phyloP scores from a whole-genome alignment of 352 stramenopile species.

The Phytopythium oedochilum region DNA sequence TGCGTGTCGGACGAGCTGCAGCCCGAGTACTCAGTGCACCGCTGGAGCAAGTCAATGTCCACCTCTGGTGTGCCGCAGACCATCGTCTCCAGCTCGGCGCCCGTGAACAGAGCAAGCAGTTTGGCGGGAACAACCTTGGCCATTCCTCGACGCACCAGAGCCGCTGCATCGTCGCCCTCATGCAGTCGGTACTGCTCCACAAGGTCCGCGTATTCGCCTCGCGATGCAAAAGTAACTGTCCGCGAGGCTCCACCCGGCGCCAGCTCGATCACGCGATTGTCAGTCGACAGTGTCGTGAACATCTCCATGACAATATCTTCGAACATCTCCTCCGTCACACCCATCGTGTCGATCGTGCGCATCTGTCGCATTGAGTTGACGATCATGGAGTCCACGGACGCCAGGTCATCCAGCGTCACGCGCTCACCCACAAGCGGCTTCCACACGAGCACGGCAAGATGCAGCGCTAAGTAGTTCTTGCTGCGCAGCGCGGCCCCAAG shows the following conservation, averaged over 20 bases:
- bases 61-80: slow-evolving; percentile 82
- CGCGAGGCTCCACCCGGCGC: slow-evolving; percentile 52
- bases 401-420: slow-evolving; percentile 76
- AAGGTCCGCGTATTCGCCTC: slow-evolving; percentile 74
- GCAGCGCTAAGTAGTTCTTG: slow-evolving; percentile 86
- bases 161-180: slow-evolving; percentile 63
- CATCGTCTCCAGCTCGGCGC: slow-evolving; percentile 75
- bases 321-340: slow-evolving; percentile 85
- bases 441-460: slow-evolving; percentile 87
- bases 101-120: slow-evolving; percentile 77
- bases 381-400: slow-evolving; percentile 80
- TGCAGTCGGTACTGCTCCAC: slow-evolving; percentile 77
- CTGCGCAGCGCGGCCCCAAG: slow-evolving; percentile 86
- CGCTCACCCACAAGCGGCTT: slow-evolving; percentile 82
- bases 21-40: slow-evolving; percentile 85
- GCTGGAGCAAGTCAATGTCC: slow-evolving; percentile 74
- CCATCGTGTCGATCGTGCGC: slow-evolving; percentile 65
- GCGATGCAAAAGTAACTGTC: slow-evolving; percentile 76
- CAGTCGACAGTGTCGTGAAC: slow-evolving; percentile 86
- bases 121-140: slow-evolving; percentile 71
- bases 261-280: slow-evolving; percentile 77
- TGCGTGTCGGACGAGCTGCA: slow-evolving; percentile 67
- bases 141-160: slow-evolving; percentile 50
- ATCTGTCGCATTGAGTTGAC: slow-evolving; percentile 88
- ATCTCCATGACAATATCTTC: slow-evolving; percentile 89